Evolutionary conservation across 176 grass and related monocot genomes (phyloP).

Genomic region (Phoenix roebelenii): DNA sequence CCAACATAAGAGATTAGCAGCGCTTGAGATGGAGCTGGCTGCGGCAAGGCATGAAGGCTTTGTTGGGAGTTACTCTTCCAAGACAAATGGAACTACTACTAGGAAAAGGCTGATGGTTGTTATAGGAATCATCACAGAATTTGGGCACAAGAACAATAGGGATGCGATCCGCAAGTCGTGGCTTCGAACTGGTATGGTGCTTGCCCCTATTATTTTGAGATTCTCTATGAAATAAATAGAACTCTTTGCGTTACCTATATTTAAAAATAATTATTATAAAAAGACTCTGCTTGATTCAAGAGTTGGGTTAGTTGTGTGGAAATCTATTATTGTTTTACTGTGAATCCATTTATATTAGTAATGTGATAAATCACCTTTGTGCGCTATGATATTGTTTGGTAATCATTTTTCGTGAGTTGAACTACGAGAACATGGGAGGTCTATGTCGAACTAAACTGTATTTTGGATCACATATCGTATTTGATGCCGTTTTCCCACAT

Average conservation of each 20-base stretch:
- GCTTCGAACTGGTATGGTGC: conserved; percentile 71
- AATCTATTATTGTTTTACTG: too few species aligned
- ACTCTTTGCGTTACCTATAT: not conserved
- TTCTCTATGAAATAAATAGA: not conserved
- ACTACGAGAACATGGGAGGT: too few species aligned
- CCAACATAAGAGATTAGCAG: conserved; percentile 75
- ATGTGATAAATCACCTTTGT: too few species aligned
- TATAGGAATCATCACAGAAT: conserved; percentile 84
- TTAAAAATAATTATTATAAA: too few species aligned
- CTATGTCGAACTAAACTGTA: too few species aligned
- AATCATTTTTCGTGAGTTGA: too few species aligned
- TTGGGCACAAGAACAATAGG: conserved; percentile 77
- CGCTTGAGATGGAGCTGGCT: conserved; percentile 87
- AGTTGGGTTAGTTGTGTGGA: too few species aligned
- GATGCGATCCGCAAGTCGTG: conserved; percentile 90
- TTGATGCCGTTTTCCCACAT: too few species aligned
- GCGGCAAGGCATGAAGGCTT: conserved; percentile 74
- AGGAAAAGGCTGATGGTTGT: conserved; percentile 59
- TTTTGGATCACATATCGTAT: too few species aligned
- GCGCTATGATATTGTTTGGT: too few species aligned
- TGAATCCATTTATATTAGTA: too few species aligned
- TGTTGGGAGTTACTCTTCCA: conserved; percentile 54
- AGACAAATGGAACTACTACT: conserved; percentile 60
- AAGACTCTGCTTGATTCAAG: too few species aligned
- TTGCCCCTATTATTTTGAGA: not conserved